Base-by-base conservation (phyloP, 768 basidiomycete species). In the Tephrocybe sp. region DNA sequence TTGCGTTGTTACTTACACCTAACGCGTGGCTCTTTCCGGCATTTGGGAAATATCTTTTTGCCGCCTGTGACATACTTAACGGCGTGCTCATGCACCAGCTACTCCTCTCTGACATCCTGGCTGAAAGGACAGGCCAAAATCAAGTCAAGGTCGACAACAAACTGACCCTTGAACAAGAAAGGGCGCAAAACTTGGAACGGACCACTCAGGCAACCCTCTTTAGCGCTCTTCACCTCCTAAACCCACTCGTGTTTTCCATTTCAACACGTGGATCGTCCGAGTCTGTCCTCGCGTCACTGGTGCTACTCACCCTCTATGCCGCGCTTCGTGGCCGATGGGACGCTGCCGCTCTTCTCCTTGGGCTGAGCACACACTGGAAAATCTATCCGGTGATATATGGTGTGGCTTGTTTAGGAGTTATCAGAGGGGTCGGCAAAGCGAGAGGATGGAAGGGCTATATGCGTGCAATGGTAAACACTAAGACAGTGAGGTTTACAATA, bases 211-310 rank as follows among this genome's bases (percentile, higher is more conserved):
- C 88, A 5, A 76, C 79, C 1, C 56, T 84, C n/a, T 83, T 83
- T 56, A 79, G 81, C 28, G 71, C 81, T 0, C 60, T 87, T 2
- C 92, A 98, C 72, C 84, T 98, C 2, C 77, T 98, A 51, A 98
- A 95, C 69, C 97, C 97, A 0, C 79, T 99, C 58, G 88, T 96
- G 2, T 89, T 97, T 66, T 87, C 93, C 55, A 98, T 99, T 59
- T 97, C 95, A 6, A 98, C 97, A 0, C 86, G 97, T 15, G 97
- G 97, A 6, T 98, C 93, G 15, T 95, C 96, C 4, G 97, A 99
- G 66, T 84, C 92, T 2, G 71, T 97, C 15, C 82, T 98, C 13
- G 84, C 86, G 31, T 73, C 88, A 1, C 74, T 95, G 49, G 88
- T 98, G 31, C 76, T 97, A 31, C 68, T 79, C 44, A 83, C 86